Evolutionary conservation across 1,284 basidiomycete species (phyloP), one percentile per base, ranked within the genome.

Genomic region (Cystobasidium slooffiae): DNA sequence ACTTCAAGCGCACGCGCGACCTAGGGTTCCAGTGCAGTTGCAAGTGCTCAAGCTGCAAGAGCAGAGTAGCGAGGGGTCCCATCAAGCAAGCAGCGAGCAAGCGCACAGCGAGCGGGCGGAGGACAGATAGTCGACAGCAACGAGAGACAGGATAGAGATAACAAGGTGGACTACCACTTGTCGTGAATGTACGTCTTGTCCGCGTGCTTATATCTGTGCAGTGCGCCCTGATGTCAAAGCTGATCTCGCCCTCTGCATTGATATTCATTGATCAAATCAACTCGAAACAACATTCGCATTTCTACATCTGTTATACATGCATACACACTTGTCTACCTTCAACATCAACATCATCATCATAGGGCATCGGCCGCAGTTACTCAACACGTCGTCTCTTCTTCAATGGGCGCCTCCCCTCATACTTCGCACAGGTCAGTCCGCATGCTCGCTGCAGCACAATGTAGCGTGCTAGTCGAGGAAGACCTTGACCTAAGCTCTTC

Each of bases 331-430:
- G 1, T 0, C 61, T 63, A 6, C 44, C 10, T 22, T 47, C 7
- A 10, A 46, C 9, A 24, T 31, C 56, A 59, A 3, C 52, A 41
- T 1, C 31, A 37, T 12, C 16, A 14, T 16, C 8, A 20, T 43
- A 63, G 64, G 64, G 64, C 64, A 66, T 66, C 64, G 16, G 39
- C 64, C 53, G 64, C 64, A 41, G 51, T 66, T 18, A 44, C 49
- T 20, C 64, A 66, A 41, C 64, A 66, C 41, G 64, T 53, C 47
- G 51, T 53, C 37, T 43, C 64, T 14, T 52, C 64, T 22, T 66
- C 64, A 55, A 66, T 66, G 64, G 64, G 49, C 51, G 37, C 64
- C 39, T 66, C 64, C 51, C 24, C 64, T 41, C 64, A 66, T 53
- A 47, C 49, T 20, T 53, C 64, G 39, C 64, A 66, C 64, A 53